Evolutionary conservation across 2,329 filamentous ascomycete genomes (phyloP).

Genomic region (Didymella pinodella): DNA sequence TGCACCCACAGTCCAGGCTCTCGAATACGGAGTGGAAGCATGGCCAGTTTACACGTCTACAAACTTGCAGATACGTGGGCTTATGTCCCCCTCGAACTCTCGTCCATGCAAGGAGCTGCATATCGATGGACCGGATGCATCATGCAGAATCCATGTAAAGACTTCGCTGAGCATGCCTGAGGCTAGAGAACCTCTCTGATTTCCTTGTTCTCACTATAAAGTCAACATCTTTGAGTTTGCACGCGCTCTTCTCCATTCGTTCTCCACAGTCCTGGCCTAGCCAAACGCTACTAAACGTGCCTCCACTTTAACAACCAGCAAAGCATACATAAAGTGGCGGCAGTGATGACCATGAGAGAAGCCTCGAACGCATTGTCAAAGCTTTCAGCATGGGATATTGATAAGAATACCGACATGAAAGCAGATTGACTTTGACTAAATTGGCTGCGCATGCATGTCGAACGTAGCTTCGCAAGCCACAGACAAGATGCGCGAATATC

Average conservation of each 20-base stretch:
- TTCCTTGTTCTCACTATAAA: neutral
- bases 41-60: neutral
- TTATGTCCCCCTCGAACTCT: neutral
- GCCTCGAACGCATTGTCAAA: neutral
- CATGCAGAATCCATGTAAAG: neutral
- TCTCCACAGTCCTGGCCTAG: slow-evolving; percentile 15
- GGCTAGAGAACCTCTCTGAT: neutral
- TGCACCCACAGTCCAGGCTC: neutral
- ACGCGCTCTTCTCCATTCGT: slow-evolving; percentile 6
- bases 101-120: neutral
- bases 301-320: neutral
- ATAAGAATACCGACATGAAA: neutral
- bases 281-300: slow-evolving; percentile 5
- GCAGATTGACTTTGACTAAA: neutral
- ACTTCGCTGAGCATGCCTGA: neutral
- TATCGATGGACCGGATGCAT: neutral
- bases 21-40: neutral
- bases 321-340: neutral
- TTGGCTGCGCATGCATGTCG: neutral
- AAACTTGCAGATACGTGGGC: neutral
- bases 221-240: slow-evolving; percentile 8
- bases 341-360: too few relatives aligned
- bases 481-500: neutral
- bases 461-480: neutral
- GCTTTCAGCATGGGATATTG: neutral